Evolutionary conservation across 805 yeast species (phyloP), one percentile per base, ranked within the genome.

Genomic region (Lipomyces starkeyi): DNA sequence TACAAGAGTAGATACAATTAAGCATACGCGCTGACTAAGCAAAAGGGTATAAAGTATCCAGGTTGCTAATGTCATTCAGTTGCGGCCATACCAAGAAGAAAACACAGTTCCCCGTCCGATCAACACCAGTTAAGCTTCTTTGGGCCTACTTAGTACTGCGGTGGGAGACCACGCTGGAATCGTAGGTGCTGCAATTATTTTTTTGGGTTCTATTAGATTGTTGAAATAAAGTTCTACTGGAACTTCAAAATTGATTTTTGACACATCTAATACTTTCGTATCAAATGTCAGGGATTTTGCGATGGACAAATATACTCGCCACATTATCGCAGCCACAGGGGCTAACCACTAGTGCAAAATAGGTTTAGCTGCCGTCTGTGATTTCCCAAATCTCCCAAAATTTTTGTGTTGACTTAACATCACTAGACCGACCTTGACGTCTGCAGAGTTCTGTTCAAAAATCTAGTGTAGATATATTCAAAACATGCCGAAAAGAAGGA

Each of bases 401-500:
- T 17, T 43, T 43, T 43, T 43, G 22, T 43, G 43, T 43, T n/a
- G 49, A 43, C 3, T 17, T 43, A 17, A n/a, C 3, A 4, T 17
- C 22, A 17, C 20, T 6, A 17, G 11, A n/a, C 22, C 20, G n/a
- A 7, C n/a, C 9, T 43, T n/a, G 22, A 8, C 7, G n/a, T 43
- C 20, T 17, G 22, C 49, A 43, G 34, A 29, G 17, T 11, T 37
- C 40, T 13, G 5, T 37, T 11, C 40, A 37, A 3, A 11, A 35
- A 11, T 14, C 3, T 3, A 5, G 40, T 17, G 49, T n/a, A 40
- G 25, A 17, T 4, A 43, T 43, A 43, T 5, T 43, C n/a, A 43
- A 17, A 27, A 13, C 7, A 94, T 94, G 98, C 97, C 86, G 47
- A 91, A 89, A 79, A 85, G 88, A 78, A 88, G 91, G 80, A 91